Evolutionary conservation across 2,329 filamentous ascomycete genomes (phyloP), one percentile per base, ranked within the genome.

Genomic region (Colletotrichum spaethianum): DNA sequence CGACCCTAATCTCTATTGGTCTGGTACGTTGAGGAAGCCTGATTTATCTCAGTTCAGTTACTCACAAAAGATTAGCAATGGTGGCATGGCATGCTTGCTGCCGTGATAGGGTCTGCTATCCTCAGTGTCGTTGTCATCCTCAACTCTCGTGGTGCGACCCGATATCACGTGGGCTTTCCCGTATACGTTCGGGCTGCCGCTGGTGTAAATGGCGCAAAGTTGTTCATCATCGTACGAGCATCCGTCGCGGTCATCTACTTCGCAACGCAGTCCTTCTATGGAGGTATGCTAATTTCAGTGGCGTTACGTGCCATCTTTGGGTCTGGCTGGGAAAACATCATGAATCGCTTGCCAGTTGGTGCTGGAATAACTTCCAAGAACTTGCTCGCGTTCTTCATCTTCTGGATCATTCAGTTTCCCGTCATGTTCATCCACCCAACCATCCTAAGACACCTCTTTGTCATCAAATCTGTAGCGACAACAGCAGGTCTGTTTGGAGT

Each of bases 341-440:
- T 83, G 7, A 89, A 89, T 74, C 80, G 82, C 18, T 83, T 89
- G 1, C 85, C 86, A 0, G 80, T 78, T 4, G 79, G 77, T 12
- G 83, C 86, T 36, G 86, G 86, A 23, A 87, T 88, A 53, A 84
- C 83, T 4, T 86, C 85, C 2, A 83, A 86, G 67, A 84, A 84
- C 18, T 83, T 89, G 81, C 75, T 88, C 18, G 83, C 83, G 16
- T 89, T 89, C 75, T 86, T 90, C 76, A 75, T 90, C 26, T 90
- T 88, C 78, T 89, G 87, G 87, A 78, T 87, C 0, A 76, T 88
- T 0, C 87, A 89, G 74, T 78, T 90, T 18, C 88, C 80, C 73
- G 59, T 76, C 74, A 77, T 88, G 57, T 82, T 85, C 71, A 86
- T 88, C 74, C 86, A 87, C 61, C 86, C 86, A 5, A 86, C 86